Evolutionary conservation across 306 rosid genomes (phyloP).

Genomic region (Lathyrus oleraceus): DNA sequence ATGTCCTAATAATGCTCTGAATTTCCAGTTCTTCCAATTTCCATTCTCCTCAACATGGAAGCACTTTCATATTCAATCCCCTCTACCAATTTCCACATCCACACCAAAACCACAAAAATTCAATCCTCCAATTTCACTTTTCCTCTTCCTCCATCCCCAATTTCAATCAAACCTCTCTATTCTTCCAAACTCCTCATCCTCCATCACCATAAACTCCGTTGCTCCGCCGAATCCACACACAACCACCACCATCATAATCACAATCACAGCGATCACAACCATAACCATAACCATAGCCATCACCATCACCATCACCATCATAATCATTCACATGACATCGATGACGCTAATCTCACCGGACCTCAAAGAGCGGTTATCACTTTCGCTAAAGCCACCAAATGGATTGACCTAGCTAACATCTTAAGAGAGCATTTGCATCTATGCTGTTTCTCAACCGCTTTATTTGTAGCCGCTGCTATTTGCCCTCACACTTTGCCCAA

Average conservation of each 20-base stretch:
- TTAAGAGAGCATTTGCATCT: slow-evolving; percentile 82
- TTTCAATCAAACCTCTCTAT: slow-evolving; percentile 41
- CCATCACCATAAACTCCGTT: slow-evolving; percentile 44
- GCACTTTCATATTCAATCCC: slow-evolving; percentile 44
- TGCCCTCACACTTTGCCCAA: slow-evolving; percentile 78
- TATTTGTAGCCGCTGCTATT: slow-evolving; percentile 77
- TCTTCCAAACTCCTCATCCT: slow-evolving; percentile 34
- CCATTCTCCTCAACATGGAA: slow-evolving; percentile 52
- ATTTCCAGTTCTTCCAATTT: background rate
- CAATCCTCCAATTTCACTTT: slow-evolving; percentile 40
- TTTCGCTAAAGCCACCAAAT: slow-evolving; percentile 73
- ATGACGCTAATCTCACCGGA: slow-evolving; percentile 49
- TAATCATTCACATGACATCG: slow-evolving; percentile 44
- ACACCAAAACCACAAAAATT: slow-evolving; percentile 24
- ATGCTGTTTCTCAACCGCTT: slow-evolving; percentile 72
- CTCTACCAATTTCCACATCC: slow-evolving; percentile 38
- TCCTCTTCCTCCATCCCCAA: slow-evolving; percentile 26
- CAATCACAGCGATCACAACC: slow-evolving; percentile 13
- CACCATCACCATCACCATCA: slow-evolving; percentile 54
- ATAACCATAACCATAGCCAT: slow-evolving; percentile 1
- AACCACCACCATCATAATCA: slow-evolving; percentile 42
- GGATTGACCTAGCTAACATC: slow-evolving; percentile 77
- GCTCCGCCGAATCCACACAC: slow-evolving; percentile 41
- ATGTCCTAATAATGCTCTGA: background rate
- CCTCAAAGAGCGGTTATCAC: slow-evolving; percentile 63